Evolutionary conservation across 257 asterid genomes (phyloP).

Genomic region (Solanum lycopersicoides): DNA sequence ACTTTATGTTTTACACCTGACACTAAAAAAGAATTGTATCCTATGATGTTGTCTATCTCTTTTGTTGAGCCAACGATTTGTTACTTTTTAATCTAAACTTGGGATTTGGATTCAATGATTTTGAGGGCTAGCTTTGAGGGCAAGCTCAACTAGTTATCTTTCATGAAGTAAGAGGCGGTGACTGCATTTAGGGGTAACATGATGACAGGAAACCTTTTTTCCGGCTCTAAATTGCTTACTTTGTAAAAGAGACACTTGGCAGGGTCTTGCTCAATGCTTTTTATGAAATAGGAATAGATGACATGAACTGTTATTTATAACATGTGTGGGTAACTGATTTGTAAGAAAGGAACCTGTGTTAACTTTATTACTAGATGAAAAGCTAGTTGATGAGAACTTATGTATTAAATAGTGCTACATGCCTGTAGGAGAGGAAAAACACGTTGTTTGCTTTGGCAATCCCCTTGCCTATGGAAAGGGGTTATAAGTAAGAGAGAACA

Average conservation of each 20-base stretch:
- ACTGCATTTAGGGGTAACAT: neutral
- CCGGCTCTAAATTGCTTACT: neutral
- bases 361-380: neutral
- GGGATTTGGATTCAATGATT: neutral
- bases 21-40: neutral
- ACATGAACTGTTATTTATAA: neutral
- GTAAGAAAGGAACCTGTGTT: neutral
- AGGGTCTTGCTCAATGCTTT: neutral
- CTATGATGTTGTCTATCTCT: neutral
- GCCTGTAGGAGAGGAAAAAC: neutral
- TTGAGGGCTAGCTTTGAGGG: neutral
- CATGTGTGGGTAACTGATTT: neutral
- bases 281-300: neutral
- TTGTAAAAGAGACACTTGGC: neutral
- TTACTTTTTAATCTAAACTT: neutral
- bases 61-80: neutral
- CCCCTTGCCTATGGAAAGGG: neutral
- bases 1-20: neutral
- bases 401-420: neutral
- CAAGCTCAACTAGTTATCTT: neutral
- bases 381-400: neutral
- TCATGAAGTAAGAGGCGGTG: neutral
- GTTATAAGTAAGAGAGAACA: neutral
- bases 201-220: neutral
- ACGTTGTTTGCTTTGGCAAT: neutral